Base-by-base conservation (phyloP, 257 asterid species). In the Scutellaria baicalensis region DNA sequence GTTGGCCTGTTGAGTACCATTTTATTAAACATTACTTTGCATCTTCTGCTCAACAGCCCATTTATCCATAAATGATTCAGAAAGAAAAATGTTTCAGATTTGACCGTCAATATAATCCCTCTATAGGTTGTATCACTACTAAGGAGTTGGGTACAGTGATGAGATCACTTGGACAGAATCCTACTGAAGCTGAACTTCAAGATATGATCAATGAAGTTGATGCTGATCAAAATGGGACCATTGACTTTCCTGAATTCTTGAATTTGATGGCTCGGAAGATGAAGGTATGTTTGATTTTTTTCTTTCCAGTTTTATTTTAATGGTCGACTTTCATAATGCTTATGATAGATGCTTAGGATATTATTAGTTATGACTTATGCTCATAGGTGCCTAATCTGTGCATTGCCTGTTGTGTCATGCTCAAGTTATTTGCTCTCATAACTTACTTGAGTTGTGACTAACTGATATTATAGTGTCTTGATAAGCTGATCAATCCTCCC, bases 111-210 rank as follows among this genome's bases (percentile, higher is more conserved):
- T 14, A 9, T 11, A n/a, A 45, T 79, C 10, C 11, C 16, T 64
- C 35, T 66, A 17, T 64, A 86, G 93, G 93, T 64, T 82, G 85
- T 68, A 82, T 86, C 80, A 86, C 93, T 48, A 84, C 84, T 20
- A 84, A 86, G 83, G 92, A 84, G 78, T 68, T 86, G 84, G 92
- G 89, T 55, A 86, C 90, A 8, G 90, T 86, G 62, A 82, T 86
- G 93, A 86, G 93, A 74, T 86, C 90, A 38, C 76, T 86, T 75
- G 88, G 90, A 38, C 90, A 86, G 81, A 86, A 86, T 71, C 93
- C 90, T 51, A 84, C 92, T 18, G 92, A 84, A 60, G 89, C 85
- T 75, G 89, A 84, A 64, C 80, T 80, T 33, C 87, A 84, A 66
- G 87, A 86, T 69, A 84, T 84, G 87, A 81, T 84, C 77, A 84